These are phyloP conservation scores for Phylloporus rhodoxanthus DNA, from an alignment of 768 basidiomycete species.

Conservation along the genomic window DNA sequence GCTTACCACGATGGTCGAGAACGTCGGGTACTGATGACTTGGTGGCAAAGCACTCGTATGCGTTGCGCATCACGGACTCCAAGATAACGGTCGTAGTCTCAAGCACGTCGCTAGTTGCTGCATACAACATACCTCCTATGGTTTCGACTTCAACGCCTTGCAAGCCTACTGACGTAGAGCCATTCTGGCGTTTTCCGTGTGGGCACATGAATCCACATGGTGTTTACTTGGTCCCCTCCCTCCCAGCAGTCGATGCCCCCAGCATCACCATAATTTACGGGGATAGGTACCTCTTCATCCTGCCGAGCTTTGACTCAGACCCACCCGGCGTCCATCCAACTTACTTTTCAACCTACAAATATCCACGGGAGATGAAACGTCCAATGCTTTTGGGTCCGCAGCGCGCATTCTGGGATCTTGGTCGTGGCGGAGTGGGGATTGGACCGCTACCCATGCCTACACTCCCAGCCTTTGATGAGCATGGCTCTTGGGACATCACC, in stretches of 20 bases:
- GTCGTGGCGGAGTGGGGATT: constrained; percentile 3
- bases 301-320: constrained; percentile 8
- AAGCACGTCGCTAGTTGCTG: constrained; percentile 3
- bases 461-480: constrained; percentile 2
- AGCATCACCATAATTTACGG: constrained; percentile 7
- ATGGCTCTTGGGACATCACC: constrained; percentile 3
- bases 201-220: constrained; percentile 3
- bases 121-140: constrained; percentile 2
- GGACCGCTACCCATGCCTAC: constrained; percentile 2
- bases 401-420: constrained; percentile 14
- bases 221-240: constrained; percentile 9
- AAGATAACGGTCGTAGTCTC: constrained; percentile 4
- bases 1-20: neutral
- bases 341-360: constrained; percentile 10
- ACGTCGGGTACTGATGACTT: neutral
- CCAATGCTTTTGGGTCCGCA: constrained; percentile 8
- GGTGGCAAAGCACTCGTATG: constrained; percentile 2
- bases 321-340: constrained; percentile 9
- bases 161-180: neutral
- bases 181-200: constrained; percentile 10
- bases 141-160: neutral
- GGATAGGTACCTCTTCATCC: constrained; percentile 7
- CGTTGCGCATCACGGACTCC: constrained; percentile 5
- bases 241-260: constrained; percentile 7
- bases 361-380: constrained; percentile 1